Percentiles rank a stretch among this genome's conserved stretches.
Conservation (phyloP, 164 flowering plant genomes). For the Vitis amurensis region DNA sequence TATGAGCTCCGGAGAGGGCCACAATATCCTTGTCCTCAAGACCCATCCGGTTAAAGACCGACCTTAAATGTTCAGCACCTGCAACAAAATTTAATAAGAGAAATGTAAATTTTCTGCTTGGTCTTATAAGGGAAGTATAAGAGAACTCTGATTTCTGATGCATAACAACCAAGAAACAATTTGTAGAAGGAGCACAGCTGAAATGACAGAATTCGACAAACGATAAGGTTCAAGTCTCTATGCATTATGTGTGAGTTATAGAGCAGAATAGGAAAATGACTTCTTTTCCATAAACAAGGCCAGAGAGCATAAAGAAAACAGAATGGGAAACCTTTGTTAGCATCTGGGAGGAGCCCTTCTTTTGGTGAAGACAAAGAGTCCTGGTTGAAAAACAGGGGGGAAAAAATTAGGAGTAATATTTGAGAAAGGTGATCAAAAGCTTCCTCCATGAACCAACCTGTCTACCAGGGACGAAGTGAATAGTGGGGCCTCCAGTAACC, state of each 20-base stretch:
- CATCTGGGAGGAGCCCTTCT: slow-evolving; percentile 51
- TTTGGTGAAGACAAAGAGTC: slow-evolving; percentile 28
- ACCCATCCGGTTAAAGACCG: slow-evolving; percentile 43
- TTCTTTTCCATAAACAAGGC: background rate
- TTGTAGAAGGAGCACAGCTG: background rate
- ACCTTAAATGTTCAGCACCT: slow-evolving; percentile 39
- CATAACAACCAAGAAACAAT: background rate
- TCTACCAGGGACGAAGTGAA: slow-evolving; percentile 43
- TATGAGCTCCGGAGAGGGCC: slow-evolving; percentile 42
- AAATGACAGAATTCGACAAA: background rate
- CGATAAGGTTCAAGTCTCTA: background rate
- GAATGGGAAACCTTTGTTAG: slow-evolving; percentile 23
- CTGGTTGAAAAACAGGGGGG: slow-evolving; percentile 14
- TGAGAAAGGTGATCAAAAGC: background rate
- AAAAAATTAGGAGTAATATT: no score
- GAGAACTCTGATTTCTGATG: background rate
- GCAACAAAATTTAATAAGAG: background rate
- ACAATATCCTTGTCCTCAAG: slow-evolving; percentile 46
- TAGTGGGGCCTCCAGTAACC: slow-evolving; percentile 42
- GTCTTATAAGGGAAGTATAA: background rate
- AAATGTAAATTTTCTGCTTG: background rate
- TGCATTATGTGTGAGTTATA: background rate
- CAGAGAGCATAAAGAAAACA: background rate
- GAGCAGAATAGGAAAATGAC: background rate
- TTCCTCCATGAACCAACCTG: slow-evolving; percentile 21